A percentile compares a stretch with the other conserved stretches of the same genome.
These are phyloP conservation scores for Daldinia caldariorum DNA, from an alignment of 495 filamentous ascomycete genomes.

Conservation along the genomic window DNA sequence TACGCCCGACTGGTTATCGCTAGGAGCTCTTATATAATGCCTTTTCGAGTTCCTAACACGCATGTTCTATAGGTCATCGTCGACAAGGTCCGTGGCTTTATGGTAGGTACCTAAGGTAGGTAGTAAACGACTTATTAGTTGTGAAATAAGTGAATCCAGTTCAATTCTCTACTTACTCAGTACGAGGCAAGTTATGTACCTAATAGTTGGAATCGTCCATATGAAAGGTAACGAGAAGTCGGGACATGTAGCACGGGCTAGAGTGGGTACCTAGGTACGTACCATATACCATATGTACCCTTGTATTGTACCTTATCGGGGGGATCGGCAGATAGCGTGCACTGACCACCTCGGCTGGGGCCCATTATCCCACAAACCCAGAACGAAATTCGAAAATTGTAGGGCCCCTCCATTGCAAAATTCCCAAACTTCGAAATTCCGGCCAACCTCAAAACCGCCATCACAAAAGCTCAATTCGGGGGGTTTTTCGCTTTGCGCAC, in stretches of 20 bases:
- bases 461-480: slow-evolving; percentile 37
- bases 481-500: slow-evolving; percentile 34
- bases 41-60: background rate
- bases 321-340: background rate
- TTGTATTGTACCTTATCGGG: slow-evolving; percentile 11
- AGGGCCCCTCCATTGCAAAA: slow-evolving; percentile 42
- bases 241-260: no score
- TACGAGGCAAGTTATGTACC: background rate
- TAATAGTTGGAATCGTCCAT: no score
- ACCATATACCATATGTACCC: no score
- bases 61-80: background rate
- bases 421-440: slow-evolving; percentile 37
- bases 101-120: no score
- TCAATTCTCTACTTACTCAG: background rate
- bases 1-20: background rate
- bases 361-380: slow-evolving; percentile 47
- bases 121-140: background rate
- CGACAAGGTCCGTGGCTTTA: background rate
- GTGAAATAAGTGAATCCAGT: background rate
- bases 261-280: background rate
- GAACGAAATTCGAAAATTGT: slow-evolving; percentile 47
- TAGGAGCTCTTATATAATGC: background rate
- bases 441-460: slow-evolving; percentile 42
- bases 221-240: no score
- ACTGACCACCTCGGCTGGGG: slow-evolving; percentile 46